phyloP scores from a whole-genome alignment of 352 stramenopile species.

The Phytophthora constricta region DNA sequence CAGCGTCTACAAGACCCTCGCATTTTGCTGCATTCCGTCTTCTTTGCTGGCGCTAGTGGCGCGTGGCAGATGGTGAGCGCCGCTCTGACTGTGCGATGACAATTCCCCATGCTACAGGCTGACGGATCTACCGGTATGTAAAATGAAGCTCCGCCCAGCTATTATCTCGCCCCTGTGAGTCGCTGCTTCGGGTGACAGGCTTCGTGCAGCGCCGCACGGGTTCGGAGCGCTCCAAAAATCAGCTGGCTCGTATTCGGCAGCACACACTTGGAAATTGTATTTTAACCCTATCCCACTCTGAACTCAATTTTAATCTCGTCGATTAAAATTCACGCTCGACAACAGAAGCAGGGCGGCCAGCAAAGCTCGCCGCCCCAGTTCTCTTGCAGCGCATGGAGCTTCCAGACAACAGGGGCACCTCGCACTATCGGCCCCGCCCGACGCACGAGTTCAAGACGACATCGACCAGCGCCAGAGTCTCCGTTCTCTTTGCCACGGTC shows the following conservation, averaged over 20 bases:
- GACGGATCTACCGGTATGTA: too few relatives aligned
- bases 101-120: too few relatives aligned
- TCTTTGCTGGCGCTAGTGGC: too few relatives aligned
- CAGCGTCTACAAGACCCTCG: too few relatives aligned
- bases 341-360: constrained; percentile 15
- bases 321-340: constrained; percentile 27
- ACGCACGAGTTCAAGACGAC: constrained; percentile 25
- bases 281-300: background rate
- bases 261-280: background rate
- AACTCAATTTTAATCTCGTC: constrained; percentile 27
- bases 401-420: constrained; percentile 19
- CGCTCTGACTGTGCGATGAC: too few relatives aligned
- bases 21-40: too few relatives aligned
- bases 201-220: too few relatives aligned
- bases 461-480: constrained; percentile 16
- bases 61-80: too few relatives aligned
- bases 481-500: constrained; percentile 23
- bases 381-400: constrained; percentile 28
- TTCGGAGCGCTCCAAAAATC: too few relatives aligned
- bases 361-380: constrained; percentile 30
- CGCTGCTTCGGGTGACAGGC: too few relatives aligned
- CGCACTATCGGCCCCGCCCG: constrained; percentile 12
- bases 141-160: too few relatives aligned
- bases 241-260: background rate
- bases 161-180: too few relatives aligned